Evolutionary conservation across 371 early-diverging fungal genomes (phyloP).

Genomic region (Batrachochytrium dendrobatidis): DNA sequence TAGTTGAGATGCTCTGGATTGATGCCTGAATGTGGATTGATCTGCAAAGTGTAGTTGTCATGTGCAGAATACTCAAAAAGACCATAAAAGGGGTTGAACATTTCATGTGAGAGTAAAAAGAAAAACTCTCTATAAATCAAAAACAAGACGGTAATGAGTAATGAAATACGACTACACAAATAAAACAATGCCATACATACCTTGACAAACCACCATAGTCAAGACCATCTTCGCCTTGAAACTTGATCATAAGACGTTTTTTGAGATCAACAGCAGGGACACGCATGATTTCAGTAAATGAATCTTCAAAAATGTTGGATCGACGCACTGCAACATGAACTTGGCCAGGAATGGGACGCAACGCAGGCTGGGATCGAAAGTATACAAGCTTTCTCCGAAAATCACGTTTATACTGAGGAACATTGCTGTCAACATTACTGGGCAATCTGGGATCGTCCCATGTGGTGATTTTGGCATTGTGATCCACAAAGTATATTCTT

Average conservation of each 20-base stretch:
- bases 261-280: conserved; percentile 78
- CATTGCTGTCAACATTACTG: conserved; percentile 84
- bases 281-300: conserved; percentile 87
- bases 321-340: conserved; percentile 86
- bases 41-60: conserved; percentile 93
- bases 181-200: conserved; percentile 31
- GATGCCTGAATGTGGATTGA: conserved; percentile 90
- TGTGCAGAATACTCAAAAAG: conserved; percentile 96
- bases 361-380: conserved; percentile 87
- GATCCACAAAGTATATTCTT: conserved; percentile 58
- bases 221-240: conserved; percentile 96
- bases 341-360: conserved; percentile 86
- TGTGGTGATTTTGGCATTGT: conserved; percentile 44
- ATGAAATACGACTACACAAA: conserved; percentile 7
- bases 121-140: conserved; percentile 76
- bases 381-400: conserved; percentile 93
- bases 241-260: conserved; percentile 94
- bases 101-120: conserved; percentile 92
- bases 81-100: conserved; percentile 97
- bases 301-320: conserved; percentile 85
- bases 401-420: conserved; percentile 96
- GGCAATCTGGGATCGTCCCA: conserved; percentile 93
- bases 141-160: conserved; percentile 4
- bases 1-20: conserved; percentile 98
- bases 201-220: conserved; percentile 96